Percentiles rank a stretch among this genome's conserved stretches.
phyloP scores from a whole-genome alignment of 1,284 basidiomycete genomes.

The Irpex lacteus region DNA sequence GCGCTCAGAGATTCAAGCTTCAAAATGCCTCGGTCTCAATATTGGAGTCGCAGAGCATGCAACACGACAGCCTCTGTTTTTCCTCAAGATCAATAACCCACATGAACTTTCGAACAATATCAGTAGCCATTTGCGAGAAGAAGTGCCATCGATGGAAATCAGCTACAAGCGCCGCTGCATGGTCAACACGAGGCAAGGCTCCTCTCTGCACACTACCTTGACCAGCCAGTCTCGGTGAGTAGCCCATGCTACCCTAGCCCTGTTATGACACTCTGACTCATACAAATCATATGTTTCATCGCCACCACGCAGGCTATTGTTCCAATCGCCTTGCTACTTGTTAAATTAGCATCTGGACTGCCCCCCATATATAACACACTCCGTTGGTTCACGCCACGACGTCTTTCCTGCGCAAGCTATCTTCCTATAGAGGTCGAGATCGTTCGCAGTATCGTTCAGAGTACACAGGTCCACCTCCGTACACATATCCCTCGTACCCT shows the following conservation, averaged over 20 bases:
- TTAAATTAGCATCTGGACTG: neutral
- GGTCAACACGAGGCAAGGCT: conserved; percentile 2
- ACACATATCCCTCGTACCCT: neutral
- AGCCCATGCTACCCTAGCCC: neutral
- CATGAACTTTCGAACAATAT: too few species aligned
- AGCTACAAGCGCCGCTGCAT: neutral
- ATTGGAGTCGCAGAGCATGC: too few species aligned
- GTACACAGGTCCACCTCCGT: neutral
- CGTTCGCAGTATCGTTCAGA: neutral
- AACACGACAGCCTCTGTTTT: too few species aligned
- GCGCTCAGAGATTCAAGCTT: too few species aligned
- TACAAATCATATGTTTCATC: neutral
- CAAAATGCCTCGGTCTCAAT: too few species aligned
- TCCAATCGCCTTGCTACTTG: neutral
- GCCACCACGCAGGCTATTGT: neutral
- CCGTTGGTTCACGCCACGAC: neutral
- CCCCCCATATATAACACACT: neutral
- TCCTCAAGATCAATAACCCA: too few species aligned
- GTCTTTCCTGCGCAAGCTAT: conserved; percentile 10
- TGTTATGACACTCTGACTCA: neutral
- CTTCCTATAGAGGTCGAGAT: conserved; percentile 3
- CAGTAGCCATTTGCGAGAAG: neutral
- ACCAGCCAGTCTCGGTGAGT: neutral
- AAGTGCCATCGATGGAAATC: conserved; percentile 1
- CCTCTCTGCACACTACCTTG: neutral